Conservation (phyloP, 768 basidiomycete species). For the Tricholoma sp. region DNA sequence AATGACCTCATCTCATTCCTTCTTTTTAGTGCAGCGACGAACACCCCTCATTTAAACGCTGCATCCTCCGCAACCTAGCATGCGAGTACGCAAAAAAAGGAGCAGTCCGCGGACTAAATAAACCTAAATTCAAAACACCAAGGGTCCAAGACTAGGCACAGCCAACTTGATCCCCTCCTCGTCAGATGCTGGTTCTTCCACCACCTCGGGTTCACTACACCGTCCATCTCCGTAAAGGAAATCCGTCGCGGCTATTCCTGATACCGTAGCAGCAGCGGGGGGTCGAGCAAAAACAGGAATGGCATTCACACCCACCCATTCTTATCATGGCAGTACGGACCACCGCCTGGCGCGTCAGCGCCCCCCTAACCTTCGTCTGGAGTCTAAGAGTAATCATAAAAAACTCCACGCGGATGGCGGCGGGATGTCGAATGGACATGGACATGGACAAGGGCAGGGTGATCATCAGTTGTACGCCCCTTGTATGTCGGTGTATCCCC, state of each 20-base stretch:
- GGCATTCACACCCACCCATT: background rate
- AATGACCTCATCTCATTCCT: background rate
- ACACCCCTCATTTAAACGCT: constrained; percentile 64
- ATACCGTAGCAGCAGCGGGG: no score
- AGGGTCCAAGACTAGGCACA: no score
- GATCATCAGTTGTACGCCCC: no score
- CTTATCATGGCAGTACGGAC: no score
- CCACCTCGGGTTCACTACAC: background rate
- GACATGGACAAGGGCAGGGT: no score
- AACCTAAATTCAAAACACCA: constrained; percentile 36
- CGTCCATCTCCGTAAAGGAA: no score
- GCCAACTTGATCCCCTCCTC: no score
- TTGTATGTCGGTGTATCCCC: no score
- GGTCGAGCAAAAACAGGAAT: no score
- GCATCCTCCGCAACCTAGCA: constrained; percentile 46
- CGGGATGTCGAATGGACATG: no score
- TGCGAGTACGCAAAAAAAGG: constrained; percentile 71
- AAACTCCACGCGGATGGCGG: no score
- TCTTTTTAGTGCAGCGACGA: constrained; percentile 60
- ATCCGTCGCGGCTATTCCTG: no score
- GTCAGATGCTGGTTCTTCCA: background rate
- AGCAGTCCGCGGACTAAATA: constrained; percentile 57
- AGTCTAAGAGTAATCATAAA: background rate
- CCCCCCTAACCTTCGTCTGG: background rate
- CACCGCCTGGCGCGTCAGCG: background rate